Evolutionary conservation across 2,329 filamentous ascomycete genomes (phyloP), one percentile per base, ranked within the genome.

Genomic region (Aspergillus oerlinghausenensis): DNA sequence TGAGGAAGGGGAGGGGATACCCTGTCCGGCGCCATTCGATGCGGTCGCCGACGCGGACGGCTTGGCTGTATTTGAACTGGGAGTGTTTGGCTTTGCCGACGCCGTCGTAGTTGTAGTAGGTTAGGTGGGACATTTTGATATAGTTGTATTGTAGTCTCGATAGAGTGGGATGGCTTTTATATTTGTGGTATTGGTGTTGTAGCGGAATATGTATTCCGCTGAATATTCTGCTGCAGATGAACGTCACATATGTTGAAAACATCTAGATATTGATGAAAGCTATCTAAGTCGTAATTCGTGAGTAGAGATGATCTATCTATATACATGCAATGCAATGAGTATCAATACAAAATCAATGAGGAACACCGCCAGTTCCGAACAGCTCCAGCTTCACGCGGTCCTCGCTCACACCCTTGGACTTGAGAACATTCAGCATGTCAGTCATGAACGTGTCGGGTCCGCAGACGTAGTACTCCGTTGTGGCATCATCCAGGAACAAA

Each of bases 401-500:
- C 19, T 73, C 70, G 1, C 76, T 71, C 1, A 90, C 85, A 1
- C 85, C 86, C 54, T 78, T 72, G 5, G 65, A 73, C 64, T 79
- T 73, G 54, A 91, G 75, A 62, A 75, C 78, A 7, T 73, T 71
- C 59, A 82, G 76, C 21, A 83, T 74, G 45, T 83, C 81, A 8
- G 79, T 67, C 89, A 92, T 92, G 77, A 90, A 92, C 10, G 71
- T 69, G 57, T 80, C 78, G 0, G 89, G 88, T 0, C 89, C 89
- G 67, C 89, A 92, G 53, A 89, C 75, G 64, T 83, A 92, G 70
- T 91, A 92, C 65, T 85, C 77, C 0, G 88, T 78, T 47, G 73
- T 72, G 0, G 72, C 51, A 64, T 87, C 76, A 21, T 77, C 74
- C 0, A 86, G 68, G 59, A 80, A 82, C 17, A 92, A 73, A 47